phyloP scores from a whole-genome alignment of 2,329 filamentous ascomycete species.

The Colletotrichum phormii region DNA sequence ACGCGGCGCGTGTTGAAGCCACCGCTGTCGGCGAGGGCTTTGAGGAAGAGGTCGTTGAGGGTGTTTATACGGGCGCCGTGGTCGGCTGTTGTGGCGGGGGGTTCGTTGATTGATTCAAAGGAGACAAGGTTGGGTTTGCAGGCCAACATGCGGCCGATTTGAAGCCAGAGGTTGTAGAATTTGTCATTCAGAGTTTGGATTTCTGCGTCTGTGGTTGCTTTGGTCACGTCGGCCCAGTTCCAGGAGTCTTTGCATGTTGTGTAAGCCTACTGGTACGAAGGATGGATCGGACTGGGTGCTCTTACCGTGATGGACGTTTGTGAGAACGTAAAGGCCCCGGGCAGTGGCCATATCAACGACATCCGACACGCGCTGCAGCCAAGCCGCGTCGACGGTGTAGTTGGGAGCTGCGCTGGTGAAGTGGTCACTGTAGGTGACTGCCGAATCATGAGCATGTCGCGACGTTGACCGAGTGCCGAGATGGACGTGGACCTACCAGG shows the following conservation, averaged over 20 bases:
- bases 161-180: constrained; percentile 67
- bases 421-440: constrained; percentile 69
- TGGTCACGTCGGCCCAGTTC: constrained; percentile 67
- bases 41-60: constrained; percentile 67
- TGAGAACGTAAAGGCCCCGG: constrained; percentile 62
- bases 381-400: constrained; percentile 64
- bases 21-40: constrained; percentile 63
- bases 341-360: constrained; percentile 67
- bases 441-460: background rate
- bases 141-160: constrained; percentile 65
- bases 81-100: constrained; percentile 61
- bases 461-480: too few relatives aligned
- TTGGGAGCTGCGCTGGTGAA: constrained; percentile 61
- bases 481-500: constrained; percentile 46
- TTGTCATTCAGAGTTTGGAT: constrained; percentile 65
- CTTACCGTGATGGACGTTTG: constrained; percentile 67
- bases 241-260: constrained; percentile 56
- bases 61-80: constrained; percentile 64
- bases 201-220: constrained; percentile 53
- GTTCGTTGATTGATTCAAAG: constrained; percentile 71
- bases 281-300: background rate
- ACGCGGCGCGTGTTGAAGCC: constrained; percentile 67
- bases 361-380: constrained; percentile 68
- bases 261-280: too few relatives aligned
- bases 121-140: constrained; percentile 66